A percentile compares a stretch with the other conserved stretches of the same genome.
Evolutionary conservation across 1,284 basidiomycete species (phyloP).

Genomic region (Fomitopsis palustris): DNA sequence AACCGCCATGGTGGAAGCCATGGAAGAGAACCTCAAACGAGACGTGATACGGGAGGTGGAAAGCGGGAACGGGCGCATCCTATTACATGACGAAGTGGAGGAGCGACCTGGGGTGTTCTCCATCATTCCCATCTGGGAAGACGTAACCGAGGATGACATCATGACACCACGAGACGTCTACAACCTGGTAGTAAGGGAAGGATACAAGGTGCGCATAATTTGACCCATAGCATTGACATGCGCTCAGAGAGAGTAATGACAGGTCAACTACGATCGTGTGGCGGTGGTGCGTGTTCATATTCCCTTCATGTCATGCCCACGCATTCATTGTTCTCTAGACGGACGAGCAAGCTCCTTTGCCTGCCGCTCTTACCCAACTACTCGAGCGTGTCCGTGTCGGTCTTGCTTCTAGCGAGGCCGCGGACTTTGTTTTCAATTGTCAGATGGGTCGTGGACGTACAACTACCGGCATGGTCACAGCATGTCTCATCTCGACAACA

Average conservation of each 20-base stretch:
- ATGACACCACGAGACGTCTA: constrained; percentile 92
- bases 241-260: not conserved
- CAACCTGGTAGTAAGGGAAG: constrained; percentile 67
- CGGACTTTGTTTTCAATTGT: constrained; percentile 87
- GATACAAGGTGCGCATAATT: constrained; percentile 57
- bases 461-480: constrained; percentile 93
- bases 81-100: constrained; percentile 96
- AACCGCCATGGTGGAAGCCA: constrained; percentile 87
- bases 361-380: constrained; percentile 77
- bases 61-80: constrained; percentile 73
- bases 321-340: constrained; percentile 49
- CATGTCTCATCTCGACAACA: constrained; percentile 83
- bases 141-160: constrained; percentile 80
- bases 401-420: constrained; percentile 45
- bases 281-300: constrained; percentile 64
- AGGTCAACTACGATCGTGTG: constrained; percentile 87
- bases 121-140: constrained; percentile 89
- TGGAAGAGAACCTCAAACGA: constrained; percentile 88
- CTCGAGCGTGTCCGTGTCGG: constrained; percentile 71
- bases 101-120: constrained; percentile 88
- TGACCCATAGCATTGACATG: too few species aligned
- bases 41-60: constrained; percentile 86
- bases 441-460: constrained; percentile 82
- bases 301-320: not conserved
- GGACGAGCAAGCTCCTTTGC: constrained; percentile 93